Evolutionary conservation across 192 early-diverging fungal species (phyloP).

Genomic region (Powellomyces hirtus): DNA sequence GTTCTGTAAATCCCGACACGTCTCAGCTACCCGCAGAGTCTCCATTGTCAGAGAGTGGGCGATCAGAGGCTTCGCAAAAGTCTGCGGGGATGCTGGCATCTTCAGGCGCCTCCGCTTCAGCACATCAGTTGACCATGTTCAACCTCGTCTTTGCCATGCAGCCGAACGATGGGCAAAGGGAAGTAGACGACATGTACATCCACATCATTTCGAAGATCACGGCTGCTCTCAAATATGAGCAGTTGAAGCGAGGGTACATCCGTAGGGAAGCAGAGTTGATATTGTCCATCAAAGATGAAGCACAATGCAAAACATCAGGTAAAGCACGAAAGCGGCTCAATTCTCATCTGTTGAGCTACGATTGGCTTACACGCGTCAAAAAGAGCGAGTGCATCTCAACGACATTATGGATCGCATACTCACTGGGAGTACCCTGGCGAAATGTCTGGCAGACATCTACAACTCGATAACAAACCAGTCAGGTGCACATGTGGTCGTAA

Average conservation of each 20-base stretch:
- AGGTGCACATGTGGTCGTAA: constrained; percentile 64
- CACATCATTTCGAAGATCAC: constrained; percentile 69
- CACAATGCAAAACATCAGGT: constrained; percentile 24
- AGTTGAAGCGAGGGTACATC: constrained; percentile 72
- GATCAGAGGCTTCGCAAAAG: neutral
- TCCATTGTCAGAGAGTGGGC: neutral
- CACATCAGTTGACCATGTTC: constrained; percentile 66
- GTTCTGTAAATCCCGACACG: neutral
- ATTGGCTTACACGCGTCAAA: neutral
- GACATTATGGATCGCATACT: constrained; percentile 54
- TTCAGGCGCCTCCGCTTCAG: constrained; percentile 13
- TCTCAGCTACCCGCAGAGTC: neutral
- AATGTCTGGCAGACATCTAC: constrained; percentile 62
- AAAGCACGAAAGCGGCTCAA: neutral
- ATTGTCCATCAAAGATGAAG: constrained; percentile 63
- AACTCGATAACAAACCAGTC: constrained; percentile 44
- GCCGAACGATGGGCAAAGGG: constrained; percentile 24
- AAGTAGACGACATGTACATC: constrained; percentile 68
- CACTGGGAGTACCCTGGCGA: constrained; percentile 57
- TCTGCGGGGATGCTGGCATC: neutral
- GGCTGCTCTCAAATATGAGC: constrained; percentile 74
- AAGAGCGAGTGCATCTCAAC: neutral
- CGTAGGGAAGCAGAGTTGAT: constrained; percentile 73
- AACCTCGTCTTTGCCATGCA: constrained; percentile 75
- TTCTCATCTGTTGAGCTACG: neutral